Evolutionary conservation across 441 rosid genomes (phyloP).

Genomic region (Gossypium davidsonii): DNA sequence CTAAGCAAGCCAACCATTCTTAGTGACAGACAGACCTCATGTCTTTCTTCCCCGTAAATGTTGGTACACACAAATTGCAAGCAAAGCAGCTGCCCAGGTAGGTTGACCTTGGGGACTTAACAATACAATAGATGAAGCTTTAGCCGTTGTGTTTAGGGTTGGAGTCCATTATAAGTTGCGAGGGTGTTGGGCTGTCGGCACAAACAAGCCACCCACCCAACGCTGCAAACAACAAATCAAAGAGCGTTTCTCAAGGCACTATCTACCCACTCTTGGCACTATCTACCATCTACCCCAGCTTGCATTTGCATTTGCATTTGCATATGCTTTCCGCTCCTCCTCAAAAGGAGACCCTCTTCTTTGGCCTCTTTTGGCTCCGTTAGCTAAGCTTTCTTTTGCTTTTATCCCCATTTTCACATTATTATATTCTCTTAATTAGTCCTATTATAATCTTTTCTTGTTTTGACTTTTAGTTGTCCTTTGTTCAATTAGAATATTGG

Average conservation of each 20-base stretch:
- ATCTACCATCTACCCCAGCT: not conserved
- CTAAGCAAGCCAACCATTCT: not conserved
- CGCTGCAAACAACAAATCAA: constrained; percentile 3
- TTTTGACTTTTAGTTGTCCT: constrained; percentile 13
- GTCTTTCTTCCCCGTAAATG: not conserved
- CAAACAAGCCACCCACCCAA: constrained; percentile 9
- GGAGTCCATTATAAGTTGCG: not conserved
- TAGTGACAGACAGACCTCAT: not conserved
- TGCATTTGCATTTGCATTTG: constrained; percentile 14
- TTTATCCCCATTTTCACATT: constrained; percentile 18
- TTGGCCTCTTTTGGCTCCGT: constrained; percentile 26
- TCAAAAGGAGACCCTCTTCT: constrained; percentile 17
- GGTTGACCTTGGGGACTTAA: constrained; percentile 12
- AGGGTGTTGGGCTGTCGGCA: not conserved
- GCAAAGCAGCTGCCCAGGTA: not conserved
- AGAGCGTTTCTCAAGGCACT: constrained; percentile 23
- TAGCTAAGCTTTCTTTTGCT: constrained; percentile 24
- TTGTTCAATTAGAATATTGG: constrained; percentile 11
- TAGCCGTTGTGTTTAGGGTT: constrained; percentile 8
- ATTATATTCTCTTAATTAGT: constrained; percentile 8
- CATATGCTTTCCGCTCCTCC: constrained; percentile 20
- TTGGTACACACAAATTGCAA: not conserved
- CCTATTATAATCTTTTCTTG: not conserved
- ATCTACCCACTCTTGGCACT: constrained; percentile 27
- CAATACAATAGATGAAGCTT: not conserved